Evolutionary conservation across 1,284 basidiomycete species (phyloP), one percentile per base, ranked within the genome.

Genomic region (Ustanciosporium gigantosporum): DNA sequence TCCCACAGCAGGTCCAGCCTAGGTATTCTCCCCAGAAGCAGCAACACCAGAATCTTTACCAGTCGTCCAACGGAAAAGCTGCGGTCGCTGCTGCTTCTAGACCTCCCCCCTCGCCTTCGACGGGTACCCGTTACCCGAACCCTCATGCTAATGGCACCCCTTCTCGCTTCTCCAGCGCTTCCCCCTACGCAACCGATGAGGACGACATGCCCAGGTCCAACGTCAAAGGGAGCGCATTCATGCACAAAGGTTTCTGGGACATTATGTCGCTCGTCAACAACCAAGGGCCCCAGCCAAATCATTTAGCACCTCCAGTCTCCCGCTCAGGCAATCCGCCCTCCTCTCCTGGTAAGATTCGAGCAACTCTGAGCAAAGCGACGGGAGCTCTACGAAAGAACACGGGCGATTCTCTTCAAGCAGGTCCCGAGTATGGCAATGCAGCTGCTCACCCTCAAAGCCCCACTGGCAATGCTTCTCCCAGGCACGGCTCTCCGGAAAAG

Each of bases 241-340:
- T 72, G 68, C 71, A 73, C 60, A 73, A 73, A 41, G 71, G 71
- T 21, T 73, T 73, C 41, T 73, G 62, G 48, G 71, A 73, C 41
- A 70, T 73, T 42, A 48, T 73, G 41, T 68, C 67, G 31, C 58
- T 73, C 27, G 71, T 68, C 42, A 70, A 69, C 52, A 66, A 71
- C 27, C 58, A 55, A 19, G 46, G 32, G 3, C 42, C 53, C 9
- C 31, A 25, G 3, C 29, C 44, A 24, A 46, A 32, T 25, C 59
- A 47, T 35, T 45, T 58, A 14, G 59, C 50, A 20, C 60, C 50
- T 15, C 60, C 50, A 14, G n/a, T 45, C 19, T 43, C 47, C 7
- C 25, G 17, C 6, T 16, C 27, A 11, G 46, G 36, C 6, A 47
- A 52, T 36, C 51, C 43, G 22, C 52, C 59, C 14, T 52, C 52